Conservation (phyloP, 345 rosid species). For the Excoecaria cochinchinensis region DNA sequence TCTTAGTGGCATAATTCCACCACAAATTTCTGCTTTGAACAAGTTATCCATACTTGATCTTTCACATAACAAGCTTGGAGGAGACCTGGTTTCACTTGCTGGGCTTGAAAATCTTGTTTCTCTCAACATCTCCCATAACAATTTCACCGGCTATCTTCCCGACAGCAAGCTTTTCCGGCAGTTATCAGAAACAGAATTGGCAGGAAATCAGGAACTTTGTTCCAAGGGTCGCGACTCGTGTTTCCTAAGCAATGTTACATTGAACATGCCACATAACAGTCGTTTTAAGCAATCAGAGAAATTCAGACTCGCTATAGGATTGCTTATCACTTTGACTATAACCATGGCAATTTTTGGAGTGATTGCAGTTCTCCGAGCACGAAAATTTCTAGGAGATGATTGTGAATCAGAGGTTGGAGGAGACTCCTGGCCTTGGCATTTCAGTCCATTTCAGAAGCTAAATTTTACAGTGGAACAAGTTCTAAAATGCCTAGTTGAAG, state of each 20-base stretch:
- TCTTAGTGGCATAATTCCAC: constrained; percentile 71
- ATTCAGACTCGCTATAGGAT: constrained; percentile 62
- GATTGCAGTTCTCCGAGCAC: constrained; percentile 58
- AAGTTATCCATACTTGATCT: constrained; percentile 82
- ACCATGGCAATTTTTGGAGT: constrained; percentile 69
- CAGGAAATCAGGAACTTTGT: constrained; percentile 68
- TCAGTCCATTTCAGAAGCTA: constrained; percentile 94
- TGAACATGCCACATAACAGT: constrained; percentile 28
- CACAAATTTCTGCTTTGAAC: constrained; percentile 62
- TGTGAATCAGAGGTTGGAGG: constrained; percentile 75
- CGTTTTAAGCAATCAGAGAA: constrained; percentile 42
- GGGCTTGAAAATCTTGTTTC: constrained; percentile 73
- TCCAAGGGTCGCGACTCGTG: constrained; percentile 54
- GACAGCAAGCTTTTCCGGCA: constrained; percentile 80
- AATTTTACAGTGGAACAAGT: constrained; percentile 85
- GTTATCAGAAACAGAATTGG: constrained; percentile 47
- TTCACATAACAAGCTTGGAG: constrained; percentile 78
- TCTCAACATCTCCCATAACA: constrained; percentile 79
- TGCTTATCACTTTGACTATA: constrained; percentile 61
- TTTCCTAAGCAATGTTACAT: constrained; percentile 42
- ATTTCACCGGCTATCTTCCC: constrained; percentile 85
- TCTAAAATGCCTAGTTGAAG: constrained; percentile 70
- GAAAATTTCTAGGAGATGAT: constrained; percentile 41
- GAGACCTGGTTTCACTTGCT: constrained; percentile 52
- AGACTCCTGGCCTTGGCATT: constrained; percentile 86